Base-by-base conservation (phyloP, 2,329 filamentous ascomycete genomes). In the Chlorencoelia australis region DNA sequence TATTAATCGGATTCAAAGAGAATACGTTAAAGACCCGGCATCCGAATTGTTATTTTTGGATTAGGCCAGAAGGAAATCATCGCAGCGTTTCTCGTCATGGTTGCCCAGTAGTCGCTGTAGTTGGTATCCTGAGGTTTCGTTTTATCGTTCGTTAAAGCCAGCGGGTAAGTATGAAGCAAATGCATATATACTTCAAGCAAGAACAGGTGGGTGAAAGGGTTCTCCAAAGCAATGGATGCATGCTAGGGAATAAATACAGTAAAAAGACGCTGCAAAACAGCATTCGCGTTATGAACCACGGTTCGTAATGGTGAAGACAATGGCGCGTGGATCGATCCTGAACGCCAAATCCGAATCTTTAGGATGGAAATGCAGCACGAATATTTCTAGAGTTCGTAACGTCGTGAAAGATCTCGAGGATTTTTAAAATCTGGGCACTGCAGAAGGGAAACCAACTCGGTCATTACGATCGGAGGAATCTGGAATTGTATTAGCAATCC, bases 91-190 rank as follows among this genome's bases (percentile, higher is more conserved):
- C 41, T 52, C 51, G 42, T 55, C 40, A 53, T 54, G 52, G 52
- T 55, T 53, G 52, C 52, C 52, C 52, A 52, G 43, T 54, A 52
- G 43, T 54, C 51, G 51, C 48, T 55, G 50, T 55, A 53, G 44
- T 43, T 46, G 46, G 48, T 54, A 51, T 54, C 50, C 48, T 50
- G 42, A 42, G 50, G 41, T 48, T 41, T 49, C 37, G 35, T 46
- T 41, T 39, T 41, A 39, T 42, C 45, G 41, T 44, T 47, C 38
- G 41, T 45, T 40, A 42, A 47, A 46, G 39, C 32, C 26, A 43
- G 41, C 33, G 15, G 15, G 10, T 30, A 16, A 11, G 25, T 29
- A 28, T 41, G 33, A 26, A 27, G 24, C 35, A 35, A 31, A 22
- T 22, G 16, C 22, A 26, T 35, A 39, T 39, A 35, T 35, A 39